A percentile compares a stretch with the other conserved stretches of the same genome.
phyloP scores from a whole-genome alignment of 371 early-diverging fungal genomes.

The Blakeslea trispora region DNA sequence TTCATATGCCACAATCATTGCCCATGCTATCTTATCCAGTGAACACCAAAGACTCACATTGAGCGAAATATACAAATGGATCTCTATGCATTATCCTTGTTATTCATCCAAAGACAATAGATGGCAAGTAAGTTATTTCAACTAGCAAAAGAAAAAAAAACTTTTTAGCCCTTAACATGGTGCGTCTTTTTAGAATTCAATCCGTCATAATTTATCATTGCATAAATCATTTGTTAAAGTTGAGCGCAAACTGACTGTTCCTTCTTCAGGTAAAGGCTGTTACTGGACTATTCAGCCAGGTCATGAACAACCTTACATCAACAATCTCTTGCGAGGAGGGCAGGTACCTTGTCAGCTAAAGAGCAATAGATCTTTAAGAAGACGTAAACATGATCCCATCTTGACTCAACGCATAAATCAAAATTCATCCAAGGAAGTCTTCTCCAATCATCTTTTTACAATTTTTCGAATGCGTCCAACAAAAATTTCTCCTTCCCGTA shows the following conservation, averaged over 20 bases:
- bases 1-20: constrained; percentile 91
- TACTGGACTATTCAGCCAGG: constrained; percentile 84
- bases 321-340: constrained; percentile 28
- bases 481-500: not conserved
- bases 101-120: constrained; percentile 71
- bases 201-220: constrained; percentile 94
- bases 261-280: constrained; percentile 90
- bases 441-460: constrained; percentile 17
- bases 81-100: constrained; percentile 77
- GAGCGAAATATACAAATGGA: constrained; percentile 92
- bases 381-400: no score
- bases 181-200: constrained; percentile 5
- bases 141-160: no score
- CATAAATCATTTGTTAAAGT: constrained; percentile 90
- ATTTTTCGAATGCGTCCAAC: constrained; percentile 25
- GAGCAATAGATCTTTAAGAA: no score
- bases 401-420: no score
- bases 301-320: constrained; percentile 45
- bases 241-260: constrained; percentile 79
- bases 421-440: not conserved
- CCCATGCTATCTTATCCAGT: constrained; percentile 83
- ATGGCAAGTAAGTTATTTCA: constrained; percentile 74
- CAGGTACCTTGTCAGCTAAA: not conserved
- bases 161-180: no score
- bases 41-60: constrained; percentile 79